Evolutionary conservation across 108 stramenopile species (phyloP).

Genomic region (Schizochytrium sp.): DNA sequence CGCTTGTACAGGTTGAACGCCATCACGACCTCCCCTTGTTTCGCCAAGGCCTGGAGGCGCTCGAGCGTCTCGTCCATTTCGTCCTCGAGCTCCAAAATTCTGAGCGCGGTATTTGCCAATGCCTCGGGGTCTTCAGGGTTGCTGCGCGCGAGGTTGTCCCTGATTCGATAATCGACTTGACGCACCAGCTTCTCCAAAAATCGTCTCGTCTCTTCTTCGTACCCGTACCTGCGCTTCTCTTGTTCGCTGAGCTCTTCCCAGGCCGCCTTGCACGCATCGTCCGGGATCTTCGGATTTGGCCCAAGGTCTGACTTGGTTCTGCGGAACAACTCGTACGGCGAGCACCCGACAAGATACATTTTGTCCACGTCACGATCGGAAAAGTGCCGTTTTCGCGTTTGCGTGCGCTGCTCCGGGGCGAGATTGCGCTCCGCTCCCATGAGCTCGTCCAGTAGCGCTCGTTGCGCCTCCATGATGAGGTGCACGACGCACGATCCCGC

Average conservation of each 20-base stretch:
- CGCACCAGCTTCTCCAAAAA: background rate
- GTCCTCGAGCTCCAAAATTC: background rate
- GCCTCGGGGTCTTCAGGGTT: background rate
- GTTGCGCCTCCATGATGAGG: background rate
- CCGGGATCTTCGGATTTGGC: background rate
- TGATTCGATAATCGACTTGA: background rate
- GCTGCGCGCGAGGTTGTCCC: background rate
- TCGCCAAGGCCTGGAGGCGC: background rate
- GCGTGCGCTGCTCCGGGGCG: background rate
- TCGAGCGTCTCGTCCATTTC: background rate
- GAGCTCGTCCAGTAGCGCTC: background rate
- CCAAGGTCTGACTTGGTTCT: background rate
- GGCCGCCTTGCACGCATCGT: background rate
- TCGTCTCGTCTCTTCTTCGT: background rate
- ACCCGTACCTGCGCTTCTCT: background rate
- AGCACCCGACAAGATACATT: conserved; percentile 14
- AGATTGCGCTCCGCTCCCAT: background rate
- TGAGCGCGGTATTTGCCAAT: background rate
- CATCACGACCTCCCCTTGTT: background rate
- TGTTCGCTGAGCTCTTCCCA: background rate
- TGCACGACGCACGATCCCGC: background rate
- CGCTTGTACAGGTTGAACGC: background rate
- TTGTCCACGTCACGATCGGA: background rate
- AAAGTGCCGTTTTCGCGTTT: background rate
- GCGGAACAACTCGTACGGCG: background rate